Percentiles rank a stretch among this genome's conserved stretches.
Evolutionary conservation across 192 early-diverging fungal species (phyloP).

Genomic region (Rhizophlyctis rosea): DNA sequence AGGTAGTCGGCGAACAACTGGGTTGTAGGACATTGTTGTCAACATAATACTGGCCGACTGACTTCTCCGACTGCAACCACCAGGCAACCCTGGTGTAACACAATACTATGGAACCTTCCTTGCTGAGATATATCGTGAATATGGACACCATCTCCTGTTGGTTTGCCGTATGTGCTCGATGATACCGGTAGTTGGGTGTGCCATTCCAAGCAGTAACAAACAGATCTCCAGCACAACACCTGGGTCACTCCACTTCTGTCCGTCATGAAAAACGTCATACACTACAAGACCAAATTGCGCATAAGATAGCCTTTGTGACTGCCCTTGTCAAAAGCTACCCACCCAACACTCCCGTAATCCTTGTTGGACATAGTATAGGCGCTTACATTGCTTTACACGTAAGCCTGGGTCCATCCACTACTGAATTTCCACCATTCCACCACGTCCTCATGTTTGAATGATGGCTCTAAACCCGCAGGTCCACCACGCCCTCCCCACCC

Average conservation of each 20-base stretch:
- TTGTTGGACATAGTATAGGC: constrained; percentile 70
- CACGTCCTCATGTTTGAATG: too few species aligned
- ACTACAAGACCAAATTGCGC: constrained; percentile 62
- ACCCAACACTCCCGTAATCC: constrained; percentile 41
- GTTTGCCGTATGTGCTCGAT: constrained; percentile 6
- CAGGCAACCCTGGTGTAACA: constrained; percentile 77
- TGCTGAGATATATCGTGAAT: constrained; percentile 17
- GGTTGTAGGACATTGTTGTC: background rate
- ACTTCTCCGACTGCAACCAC: constrained; percentile 24
- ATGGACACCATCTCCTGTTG: constrained; percentile 1
- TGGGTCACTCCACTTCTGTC: constrained; percentile 52
- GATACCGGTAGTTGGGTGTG: too few species aligned
- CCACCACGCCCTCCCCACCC: too few species aligned
- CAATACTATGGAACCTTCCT: constrained; percentile 82
- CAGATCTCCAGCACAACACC: constrained; percentile 54
- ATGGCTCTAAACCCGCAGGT: too few species aligned
- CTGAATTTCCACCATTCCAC: too few species aligned
- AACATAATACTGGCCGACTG: too few species aligned
- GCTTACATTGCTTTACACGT: constrained; percentile 53
- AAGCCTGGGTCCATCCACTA: too few species aligned
- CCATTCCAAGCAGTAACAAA: too few species aligned
- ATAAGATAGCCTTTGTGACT: constrained; percentile 66
- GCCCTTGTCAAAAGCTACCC: constrained; percentile 45
- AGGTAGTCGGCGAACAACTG: background rate
- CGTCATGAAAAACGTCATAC: constrained; percentile 33